These are phyloP conservation scores for Pyrenochaeta sp. DNA, from an alignment of 2,329 filamentous ascomycete genomes.

Conservation along the genomic window DNA sequence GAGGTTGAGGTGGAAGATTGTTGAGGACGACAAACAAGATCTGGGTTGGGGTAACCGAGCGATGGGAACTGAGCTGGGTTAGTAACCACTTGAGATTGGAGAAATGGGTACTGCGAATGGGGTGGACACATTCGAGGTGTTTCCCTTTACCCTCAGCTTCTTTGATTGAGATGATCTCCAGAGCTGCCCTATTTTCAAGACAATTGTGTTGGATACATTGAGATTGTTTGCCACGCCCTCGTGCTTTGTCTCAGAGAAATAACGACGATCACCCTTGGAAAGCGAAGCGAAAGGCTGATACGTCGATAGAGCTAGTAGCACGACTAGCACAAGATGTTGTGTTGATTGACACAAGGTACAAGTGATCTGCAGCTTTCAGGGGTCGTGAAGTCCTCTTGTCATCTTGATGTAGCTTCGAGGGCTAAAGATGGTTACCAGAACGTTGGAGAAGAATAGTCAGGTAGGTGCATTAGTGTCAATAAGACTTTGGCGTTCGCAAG, in stretches of 20 bases:
- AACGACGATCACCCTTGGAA: conserved; percentile 14
- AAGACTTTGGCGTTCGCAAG: too few relatives aligned
- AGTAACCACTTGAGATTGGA: background rate
- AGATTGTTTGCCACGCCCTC: conserved; percentile 12
- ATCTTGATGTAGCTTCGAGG: conserved; percentile 5
- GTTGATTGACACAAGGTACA: conserved; percentile 44
- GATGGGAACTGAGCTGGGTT: background rate
- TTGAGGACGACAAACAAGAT: background rate
- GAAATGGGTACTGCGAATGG: background rate
- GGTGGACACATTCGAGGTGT: too few relatives aligned
- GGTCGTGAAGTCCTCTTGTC: conserved; percentile 15
- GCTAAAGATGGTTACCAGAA: conserved; percentile 29
- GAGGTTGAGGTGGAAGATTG: too few relatives aligned
- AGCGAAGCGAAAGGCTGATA: conserved; percentile 22
- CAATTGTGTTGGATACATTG: conserved; percentile 6
- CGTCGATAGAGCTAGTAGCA: conserved; percentile 31
- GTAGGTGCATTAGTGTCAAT: too few relatives aligned
- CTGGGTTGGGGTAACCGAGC: background rate
- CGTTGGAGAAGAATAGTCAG: conserved; percentile 16
- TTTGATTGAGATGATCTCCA: too few relatives aligned
- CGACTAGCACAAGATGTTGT: conserved; percentile 34
- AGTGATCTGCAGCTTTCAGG: conserved; percentile 40
- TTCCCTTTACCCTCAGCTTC: too few relatives aligned
- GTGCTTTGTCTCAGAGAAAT: conserved; percentile 16
- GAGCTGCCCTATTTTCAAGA: background rate